Percentiles rank a stretch among this genome's conserved stretches.
phyloP scores from a whole-genome alignment of 495 filamentous ascomycete species.

The Trichocladium antarcticum region DNA sequence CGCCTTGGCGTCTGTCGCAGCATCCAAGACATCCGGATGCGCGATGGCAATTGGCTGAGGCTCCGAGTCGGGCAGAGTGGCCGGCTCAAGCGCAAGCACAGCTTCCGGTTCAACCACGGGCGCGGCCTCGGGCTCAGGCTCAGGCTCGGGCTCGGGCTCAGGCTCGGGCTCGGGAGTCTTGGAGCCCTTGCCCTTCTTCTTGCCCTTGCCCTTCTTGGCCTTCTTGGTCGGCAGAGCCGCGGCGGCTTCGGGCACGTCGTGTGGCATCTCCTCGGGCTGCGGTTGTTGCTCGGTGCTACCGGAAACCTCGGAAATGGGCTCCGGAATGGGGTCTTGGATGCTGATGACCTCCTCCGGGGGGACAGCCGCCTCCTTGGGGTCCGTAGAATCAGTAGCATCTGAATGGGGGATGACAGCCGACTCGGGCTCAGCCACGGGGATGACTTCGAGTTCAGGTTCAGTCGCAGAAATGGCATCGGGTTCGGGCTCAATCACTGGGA shows the following conservation, averaged over 20 bases:
- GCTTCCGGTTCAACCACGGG: no score
- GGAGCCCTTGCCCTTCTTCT: conserved; percentile 16
- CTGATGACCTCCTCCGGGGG: no score
- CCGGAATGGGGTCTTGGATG: no score
- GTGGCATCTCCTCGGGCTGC: not conserved
- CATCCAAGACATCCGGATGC: not conserved
- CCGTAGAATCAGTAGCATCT: no score
- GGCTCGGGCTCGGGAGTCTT: conserved; percentile 10
- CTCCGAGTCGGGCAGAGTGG: not conserved
- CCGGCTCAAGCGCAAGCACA: no score
- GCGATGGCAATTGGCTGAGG: not conserved
- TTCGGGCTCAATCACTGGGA: no score
- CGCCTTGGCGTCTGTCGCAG: not conserved
- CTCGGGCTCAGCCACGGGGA: no score
- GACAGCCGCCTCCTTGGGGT: no score
- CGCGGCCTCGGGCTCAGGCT: conserved; percentile 3
- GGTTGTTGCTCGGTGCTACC: not conserved
- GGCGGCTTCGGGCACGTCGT: not conserved
- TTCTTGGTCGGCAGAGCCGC: conserved; percentile 14
- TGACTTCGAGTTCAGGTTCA: no score
- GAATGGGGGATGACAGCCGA: no score
- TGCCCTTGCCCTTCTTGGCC: conserved; percentile 20
- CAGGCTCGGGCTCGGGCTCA: conserved; percentile 1
- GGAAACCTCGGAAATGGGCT: not conserved
- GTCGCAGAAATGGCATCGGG: no score